These are phyloP conservation scores for Neonectria ditissima DNA, from an alignment of 2,329 filamentous ascomycete species.

Conservation along the genomic window DNA sequence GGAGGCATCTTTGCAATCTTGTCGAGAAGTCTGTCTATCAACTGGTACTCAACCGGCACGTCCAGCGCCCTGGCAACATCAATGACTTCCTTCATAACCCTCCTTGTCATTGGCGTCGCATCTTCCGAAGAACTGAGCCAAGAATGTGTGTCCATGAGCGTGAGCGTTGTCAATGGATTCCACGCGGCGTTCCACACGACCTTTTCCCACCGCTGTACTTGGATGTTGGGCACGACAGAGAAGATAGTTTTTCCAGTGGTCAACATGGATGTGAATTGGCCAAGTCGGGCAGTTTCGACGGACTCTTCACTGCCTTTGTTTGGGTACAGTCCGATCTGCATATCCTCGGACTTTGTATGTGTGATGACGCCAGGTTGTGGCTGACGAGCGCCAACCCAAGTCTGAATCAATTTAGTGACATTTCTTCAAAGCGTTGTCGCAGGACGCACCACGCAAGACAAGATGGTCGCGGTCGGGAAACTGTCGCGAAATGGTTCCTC, in stretches of 20 bases:
- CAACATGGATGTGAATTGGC: slow-evolving; percentile 56
- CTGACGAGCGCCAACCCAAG: slow-evolving; percentile 66
- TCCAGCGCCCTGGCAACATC: slow-evolving; percentile 67
- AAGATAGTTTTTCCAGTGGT: slow-evolving; percentile 57
- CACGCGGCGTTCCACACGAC: slow-evolving; percentile 70
- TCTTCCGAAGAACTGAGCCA: slow-evolving; percentile 59
- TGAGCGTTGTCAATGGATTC: slow-evolving; percentile 71
- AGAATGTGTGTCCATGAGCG: slow-evolving; percentile 62
- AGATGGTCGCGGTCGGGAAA: slow-evolving; percentile 64
- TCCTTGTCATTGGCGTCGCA: slow-evolving; percentile 62
- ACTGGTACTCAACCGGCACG: slow-evolving; percentile 58
- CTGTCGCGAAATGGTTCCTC: slow-evolving; percentile 63
- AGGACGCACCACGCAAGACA: slow-evolving; percentile 66
- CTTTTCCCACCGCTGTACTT: slow-evolving; percentile 70
- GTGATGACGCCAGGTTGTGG: slow-evolving; percentile 59
- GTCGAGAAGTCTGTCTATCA: slow-evolving; percentile 60
- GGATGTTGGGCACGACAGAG: slow-evolving; percentile 64
- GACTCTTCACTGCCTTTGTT: slow-evolving; percentile 47
- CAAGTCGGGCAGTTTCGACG: slow-evolving; percentile 53
- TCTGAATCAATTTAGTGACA: slow-evolving; percentile 44
- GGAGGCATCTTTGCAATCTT: slow-evolving; percentile 60
- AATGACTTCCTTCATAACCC: slow-evolving; percentile 65
- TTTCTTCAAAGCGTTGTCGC: neutral
- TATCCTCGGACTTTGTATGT: slow-evolving; percentile 65
- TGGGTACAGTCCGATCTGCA: slow-evolving; percentile 65